Evolutionary conservation across 2,329 filamentous ascomycete genomes (phyloP), one percentile per base, ranked within the genome.

Genomic region (Aspergillus arachidicola): DNA sequence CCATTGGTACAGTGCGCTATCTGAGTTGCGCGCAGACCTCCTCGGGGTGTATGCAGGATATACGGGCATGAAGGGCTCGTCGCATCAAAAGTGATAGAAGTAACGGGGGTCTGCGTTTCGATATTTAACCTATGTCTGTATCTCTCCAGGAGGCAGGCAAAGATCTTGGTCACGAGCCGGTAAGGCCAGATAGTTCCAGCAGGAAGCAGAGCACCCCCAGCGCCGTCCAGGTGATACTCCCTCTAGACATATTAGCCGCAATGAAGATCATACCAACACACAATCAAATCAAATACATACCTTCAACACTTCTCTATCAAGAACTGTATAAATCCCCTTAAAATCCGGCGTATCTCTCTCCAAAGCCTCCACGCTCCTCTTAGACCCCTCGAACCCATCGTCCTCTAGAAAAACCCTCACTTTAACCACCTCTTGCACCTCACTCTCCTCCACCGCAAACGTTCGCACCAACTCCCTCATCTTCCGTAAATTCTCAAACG

Each of bases 1-100:
- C 70, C 80, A 58, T 83, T 82, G 3, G 80, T 83, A 64, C 78
- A 80, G 64, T 83, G 75, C 4, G 81, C 68, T 5, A 83, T 71
- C 4, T 78, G 74, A 1, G 53, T 64, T 3, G 76, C 75, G 30
- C 68, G 67, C 41, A 82, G 68, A 0, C 62, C 54, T 3, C 81
- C 81, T 32, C 80, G 74, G 0, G 74, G 28, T 0, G 81, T 83
- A 4, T 64, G 62, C 2, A 82, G 28, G 2, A 64, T 62, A 45
- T 76, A 76, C 2, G 74, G 58, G 26, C 55, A 28, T 26, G 16
- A 36, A n/a, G 58, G 6, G 11, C 23, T 53, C 7, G 36, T 16
- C 14, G 10, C n/a, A 32, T 65, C 59, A n/a, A 67, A 38, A n/a
- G 64, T 64, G 34, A 72, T 69, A 11, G 67, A 71, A 28, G 68